phyloP scores from a whole-genome alignment of 768 basidiomycete genomes.

The Boletus insuetus region DNA sequence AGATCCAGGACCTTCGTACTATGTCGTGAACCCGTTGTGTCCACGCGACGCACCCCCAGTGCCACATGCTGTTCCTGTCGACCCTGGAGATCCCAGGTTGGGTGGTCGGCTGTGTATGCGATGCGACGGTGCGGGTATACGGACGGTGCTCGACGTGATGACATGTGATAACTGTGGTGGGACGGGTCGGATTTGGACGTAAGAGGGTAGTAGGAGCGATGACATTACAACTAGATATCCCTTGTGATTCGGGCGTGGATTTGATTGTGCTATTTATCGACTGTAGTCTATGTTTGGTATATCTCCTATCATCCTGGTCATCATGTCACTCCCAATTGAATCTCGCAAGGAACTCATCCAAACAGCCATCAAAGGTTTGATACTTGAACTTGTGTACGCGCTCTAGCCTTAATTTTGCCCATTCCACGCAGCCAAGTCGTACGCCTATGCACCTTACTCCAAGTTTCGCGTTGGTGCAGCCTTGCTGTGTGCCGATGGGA shows the following conservation, averaged over 20 bases:
- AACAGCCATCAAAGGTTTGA: constrained; percentile 38
- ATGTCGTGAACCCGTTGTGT: constrained; percentile 24
- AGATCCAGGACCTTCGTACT: constrained; percentile 17
- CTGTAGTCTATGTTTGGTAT: neutral
- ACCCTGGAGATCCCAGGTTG: constrained; percentile 66
- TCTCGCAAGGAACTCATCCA: constrained; percentile 51
- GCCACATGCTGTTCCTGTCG: constrained; percentile 44
- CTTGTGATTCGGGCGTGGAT: too few relatives aligned
- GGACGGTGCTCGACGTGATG: constrained; percentile 50
- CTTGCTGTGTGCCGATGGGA: constrained; percentile 64
- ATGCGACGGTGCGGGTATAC: constrained; percentile 58
- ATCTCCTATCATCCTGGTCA: neutral
- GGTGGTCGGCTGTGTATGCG: constrained; percentile 66
- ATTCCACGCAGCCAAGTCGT: constrained; percentile 52
- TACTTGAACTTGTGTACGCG: neutral
- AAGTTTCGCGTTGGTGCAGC: constrained; percentile 94
- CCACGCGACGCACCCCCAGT: constrained; percentile 25
- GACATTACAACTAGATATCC: constrained; percentile 1
- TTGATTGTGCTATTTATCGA: neutral
- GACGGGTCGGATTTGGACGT: constrained; percentile 52
- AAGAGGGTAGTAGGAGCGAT: neutral
- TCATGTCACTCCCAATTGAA: constrained; percentile 35
- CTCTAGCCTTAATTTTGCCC: neutral
- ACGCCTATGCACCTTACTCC: constrained; percentile 82
- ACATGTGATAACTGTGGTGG: constrained; percentile 62